Conservation (phyloP, 2,329 filamentous ascomycete species). For the Colletotrichum horii region DNA sequence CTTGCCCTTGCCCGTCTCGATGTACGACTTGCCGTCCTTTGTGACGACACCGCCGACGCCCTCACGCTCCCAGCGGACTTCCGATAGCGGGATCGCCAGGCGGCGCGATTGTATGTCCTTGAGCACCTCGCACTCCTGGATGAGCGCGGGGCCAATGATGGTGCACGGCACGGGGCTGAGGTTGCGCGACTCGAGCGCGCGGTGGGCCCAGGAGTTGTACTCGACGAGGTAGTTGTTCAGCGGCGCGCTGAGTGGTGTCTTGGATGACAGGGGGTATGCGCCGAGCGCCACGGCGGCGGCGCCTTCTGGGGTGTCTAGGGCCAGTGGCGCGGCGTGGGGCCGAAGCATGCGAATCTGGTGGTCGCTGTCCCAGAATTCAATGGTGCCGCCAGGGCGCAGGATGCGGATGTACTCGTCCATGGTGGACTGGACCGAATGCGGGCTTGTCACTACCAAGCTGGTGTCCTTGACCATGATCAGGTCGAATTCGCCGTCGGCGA, state of each 20-base stretch:
- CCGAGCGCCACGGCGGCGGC: constrained; percentile 69
- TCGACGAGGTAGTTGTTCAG: constrained; percentile 83
- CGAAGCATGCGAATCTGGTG: constrained; percentile 82
- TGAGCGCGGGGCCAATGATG: constrained; percentile 74
- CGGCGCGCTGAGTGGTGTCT: constrained; percentile 80
- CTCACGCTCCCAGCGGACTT: constrained; percentile 87
- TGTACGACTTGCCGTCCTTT: constrained; percentile 65
- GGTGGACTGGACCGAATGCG: constrained; percentile 55
- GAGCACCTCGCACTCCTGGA: constrained; percentile 79
- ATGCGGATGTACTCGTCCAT: constrained; percentile 79
- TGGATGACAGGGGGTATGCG: constrained; percentile 82
- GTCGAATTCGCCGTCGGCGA: constrained; percentile 81
- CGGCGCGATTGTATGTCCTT: constrained; percentile 70
- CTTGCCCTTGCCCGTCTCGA: constrained; percentile 54
- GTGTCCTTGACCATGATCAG: constrained; percentile 89
- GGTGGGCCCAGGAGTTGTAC: constrained; percentile 82
- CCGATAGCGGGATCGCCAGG: constrained; percentile 84
- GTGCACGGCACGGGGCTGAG: constrained; percentile 80
- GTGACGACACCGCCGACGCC: constrained; percentile 68
- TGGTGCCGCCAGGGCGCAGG: constrained; percentile 75
- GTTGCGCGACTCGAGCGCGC: constrained; percentile 74
- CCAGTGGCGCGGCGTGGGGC: constrained; percentile 71
- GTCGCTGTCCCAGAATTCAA: constrained; percentile 93
- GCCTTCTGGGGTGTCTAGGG: neutral
- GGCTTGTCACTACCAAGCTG: constrained; percentile 67